These are phyloP conservation scores for Aphanomyces astaci DNA, from an alignment of 352 stramenopile genomes.

Conservation along the genomic window DNA sequence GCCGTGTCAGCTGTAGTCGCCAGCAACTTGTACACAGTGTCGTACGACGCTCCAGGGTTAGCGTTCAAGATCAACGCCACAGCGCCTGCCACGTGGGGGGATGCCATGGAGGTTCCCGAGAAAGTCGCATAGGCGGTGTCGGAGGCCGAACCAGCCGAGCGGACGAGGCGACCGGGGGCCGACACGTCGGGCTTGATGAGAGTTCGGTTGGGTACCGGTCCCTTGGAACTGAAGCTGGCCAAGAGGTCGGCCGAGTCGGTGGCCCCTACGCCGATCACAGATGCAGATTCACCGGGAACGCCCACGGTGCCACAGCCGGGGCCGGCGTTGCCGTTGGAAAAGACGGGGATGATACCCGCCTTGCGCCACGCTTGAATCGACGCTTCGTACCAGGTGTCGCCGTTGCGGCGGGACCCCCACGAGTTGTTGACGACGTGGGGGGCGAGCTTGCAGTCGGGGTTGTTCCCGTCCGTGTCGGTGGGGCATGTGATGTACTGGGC, in stretches of 20 bases:
- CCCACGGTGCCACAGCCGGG: conserved; percentile 35
- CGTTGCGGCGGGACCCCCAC: too few species aligned
- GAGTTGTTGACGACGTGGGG: conserved; percentile 32
- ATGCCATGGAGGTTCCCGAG: conserved; percentile 29
- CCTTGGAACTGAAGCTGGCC: conserved; percentile 31
- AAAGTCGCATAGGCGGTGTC: conserved; percentile 15
- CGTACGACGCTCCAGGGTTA: conserved; percentile 23
- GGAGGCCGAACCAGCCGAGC: conserved; percentile 13
- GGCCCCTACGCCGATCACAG: conserved; percentile 41
- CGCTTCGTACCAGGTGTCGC: too few species aligned
- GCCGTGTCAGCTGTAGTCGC: conserved; percentile 22
- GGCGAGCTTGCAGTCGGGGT: conserved; percentile 29
- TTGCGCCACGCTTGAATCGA: too few species aligned
- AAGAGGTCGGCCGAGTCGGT: conserved; percentile 35
- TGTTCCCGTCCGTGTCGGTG: conserved; percentile 15
- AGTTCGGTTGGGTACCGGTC: conserved; percentile 24
- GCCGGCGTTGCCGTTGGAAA: too few species aligned
- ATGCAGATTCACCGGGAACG: conserved; percentile 32
- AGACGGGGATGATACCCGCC: too few species aligned
- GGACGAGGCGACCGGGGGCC: conserved; percentile 25
- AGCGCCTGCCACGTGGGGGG: conserved; percentile 29
- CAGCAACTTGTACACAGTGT: conserved; percentile 21
- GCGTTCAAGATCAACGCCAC: conserved; percentile 30
- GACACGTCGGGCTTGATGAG: conserved; percentile 29
- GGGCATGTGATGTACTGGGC: conserved; percentile 25